Percentiles rank a stretch among this genome's conserved stretches.
Conservation (phyloP, 441 rosid genomes). For the Manihot esculenta region DNA sequence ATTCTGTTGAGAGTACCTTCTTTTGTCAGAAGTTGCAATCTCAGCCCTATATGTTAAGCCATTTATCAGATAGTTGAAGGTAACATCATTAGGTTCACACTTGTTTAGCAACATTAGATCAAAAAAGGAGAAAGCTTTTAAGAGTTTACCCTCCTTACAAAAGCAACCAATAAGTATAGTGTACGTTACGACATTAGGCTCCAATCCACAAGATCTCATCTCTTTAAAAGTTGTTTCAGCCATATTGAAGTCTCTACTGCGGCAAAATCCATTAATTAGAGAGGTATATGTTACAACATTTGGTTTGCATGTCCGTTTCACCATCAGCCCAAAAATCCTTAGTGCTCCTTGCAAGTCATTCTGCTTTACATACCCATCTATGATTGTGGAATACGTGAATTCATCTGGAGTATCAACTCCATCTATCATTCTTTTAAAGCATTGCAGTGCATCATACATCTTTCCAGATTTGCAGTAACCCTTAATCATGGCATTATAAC, state of each 20-base stretch:
- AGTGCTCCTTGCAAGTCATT: slow-evolving; percentile 60
- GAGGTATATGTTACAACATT: slow-evolving; percentile 73
- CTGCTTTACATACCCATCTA: slow-evolving; percentile 80
- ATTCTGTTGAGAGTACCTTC: slow-evolving; percentile 25
- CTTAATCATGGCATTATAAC: slow-evolving; percentile 77
- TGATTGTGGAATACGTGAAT: slow-evolving; percentile 79
- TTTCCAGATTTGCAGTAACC: slow-evolving; percentile 78
- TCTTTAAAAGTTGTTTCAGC: slow-evolving; percentile 62
- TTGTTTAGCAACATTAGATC: slow-evolving; percentile 66
- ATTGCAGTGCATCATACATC: slow-evolving; percentile 61
- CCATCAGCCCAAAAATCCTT: slow-evolving; percentile 58
- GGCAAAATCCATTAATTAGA: slow-evolving; percentile 70
- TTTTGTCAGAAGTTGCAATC: slow-evolving; percentile 15
- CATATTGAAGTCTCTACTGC: slow-evolving; percentile 41
- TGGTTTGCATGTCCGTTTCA: slow-evolving; percentile 60
- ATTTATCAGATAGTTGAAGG: slow-evolving; percentile 63
- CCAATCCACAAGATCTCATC: slow-evolving; percentile 55
- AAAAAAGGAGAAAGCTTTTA: slow-evolving; percentile 62
- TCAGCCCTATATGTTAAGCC: slow-evolving; percentile 54
- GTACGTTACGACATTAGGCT: slow-evolving; percentile 80
- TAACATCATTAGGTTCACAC: slow-evolving; percentile 67
- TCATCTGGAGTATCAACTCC: slow-evolving; percentile 55
- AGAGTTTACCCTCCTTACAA: slow-evolving; percentile 56
- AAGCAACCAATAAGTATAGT: slow-evolving; percentile 62
- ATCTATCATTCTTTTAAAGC: slow-evolving; percentile 49